Evolutionary conservation across 2,329 filamentous ascomycete species (phyloP).

Genomic region (Harringtonia aguacate): DNA sequence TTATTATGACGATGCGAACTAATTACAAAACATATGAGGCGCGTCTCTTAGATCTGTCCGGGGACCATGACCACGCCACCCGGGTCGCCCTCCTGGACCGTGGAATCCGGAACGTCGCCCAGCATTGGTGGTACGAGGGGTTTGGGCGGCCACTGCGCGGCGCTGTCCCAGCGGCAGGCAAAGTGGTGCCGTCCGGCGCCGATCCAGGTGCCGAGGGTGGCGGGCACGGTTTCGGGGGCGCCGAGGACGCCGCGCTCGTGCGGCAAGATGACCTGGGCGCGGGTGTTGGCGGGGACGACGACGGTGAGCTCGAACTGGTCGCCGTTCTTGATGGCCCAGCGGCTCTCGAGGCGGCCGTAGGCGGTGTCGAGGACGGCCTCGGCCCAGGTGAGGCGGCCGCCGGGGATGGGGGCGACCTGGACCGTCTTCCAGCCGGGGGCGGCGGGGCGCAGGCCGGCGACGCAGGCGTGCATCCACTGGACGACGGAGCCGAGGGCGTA

Average conservation of each 20-base stretch:
- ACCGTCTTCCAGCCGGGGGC: slow-evolving; percentile 21
- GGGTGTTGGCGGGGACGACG: slow-evolving; percentile 11
- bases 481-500: slow-evolving; percentile 28
- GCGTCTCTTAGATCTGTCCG: no score
- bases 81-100: no score
- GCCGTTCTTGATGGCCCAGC: slow-evolving; percentile 16
- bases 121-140: not conserved
- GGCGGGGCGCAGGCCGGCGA: slow-evolving; percentile 19
- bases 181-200: slow-evolving; percentile 9
- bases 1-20: no score
- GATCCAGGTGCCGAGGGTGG: slow-evolving; percentile 5
- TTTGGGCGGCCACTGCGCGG: slow-evolving; percentile 7
- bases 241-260: not conserved
- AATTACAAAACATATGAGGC: no score
- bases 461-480: slow-evolving; percentile 24
- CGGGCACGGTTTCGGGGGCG: no score
- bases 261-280: slow-evolving; percentile 8
- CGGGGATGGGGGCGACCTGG: slow-evolving; percentile 18
- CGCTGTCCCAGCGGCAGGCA: slow-evolving; percentile 2
- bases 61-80: no score
- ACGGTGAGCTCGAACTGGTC: slow-evolving; percentile 6
- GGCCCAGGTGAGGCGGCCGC: slow-evolving; percentile 13
- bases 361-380: slow-evolving; percentile 19
- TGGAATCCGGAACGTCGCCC: no score
- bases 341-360: slow-evolving; percentile 19